Evolutionary conservation across 306 rosid species (phyloP), one percentile per base, ranked within the genome.

Genomic region (Rosa persica): DNA sequence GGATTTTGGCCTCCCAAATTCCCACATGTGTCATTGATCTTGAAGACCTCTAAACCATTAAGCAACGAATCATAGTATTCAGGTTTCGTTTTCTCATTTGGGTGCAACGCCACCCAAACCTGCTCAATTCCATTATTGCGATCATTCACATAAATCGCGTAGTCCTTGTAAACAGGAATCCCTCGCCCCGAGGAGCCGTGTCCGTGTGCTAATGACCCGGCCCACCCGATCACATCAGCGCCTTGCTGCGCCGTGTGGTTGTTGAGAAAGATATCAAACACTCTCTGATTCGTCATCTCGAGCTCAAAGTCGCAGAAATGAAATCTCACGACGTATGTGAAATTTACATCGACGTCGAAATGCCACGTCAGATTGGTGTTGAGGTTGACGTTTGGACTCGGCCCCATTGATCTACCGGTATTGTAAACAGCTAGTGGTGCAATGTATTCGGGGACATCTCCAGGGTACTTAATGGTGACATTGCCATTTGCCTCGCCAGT

Each of bases 261-360:
- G 79, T 85, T 87, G 72, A 87, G 72, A 36, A 20, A 84, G 40
- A 85, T 84, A 49, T 82, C 80, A 69, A 87, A 87, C 78, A 72
- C 81, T 66, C 88, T 84, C 81, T 84, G 80, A 36, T 87, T 87
- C 10, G 48, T 30, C 78, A 57, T 71, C 25, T 67, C 73, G 11
- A 54, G 20, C 12, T 77, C 54, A n/a, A 87, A 58, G 61, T 87
- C 90, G 67, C 90, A 87, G 81, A 87, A 87, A 78, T 87, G 90
- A 52, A 84, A 67, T 79, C 90, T 82, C n/a, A 87, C 85, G 30
- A 84, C 34, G 38, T 87, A 87, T 0, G 85, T 84, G 73, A 87
- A 87, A 44, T 82, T 82, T 4, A 83, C 70, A 64, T 82, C 88
- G 51, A 87, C 85, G 67, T 22, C 70, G 74, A 87, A 82, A 12